These are phyloP conservation scores for Gynandropsis gynandra DNA, from an alignment of 345 rosid species.

Conservation along the genomic window DNA sequence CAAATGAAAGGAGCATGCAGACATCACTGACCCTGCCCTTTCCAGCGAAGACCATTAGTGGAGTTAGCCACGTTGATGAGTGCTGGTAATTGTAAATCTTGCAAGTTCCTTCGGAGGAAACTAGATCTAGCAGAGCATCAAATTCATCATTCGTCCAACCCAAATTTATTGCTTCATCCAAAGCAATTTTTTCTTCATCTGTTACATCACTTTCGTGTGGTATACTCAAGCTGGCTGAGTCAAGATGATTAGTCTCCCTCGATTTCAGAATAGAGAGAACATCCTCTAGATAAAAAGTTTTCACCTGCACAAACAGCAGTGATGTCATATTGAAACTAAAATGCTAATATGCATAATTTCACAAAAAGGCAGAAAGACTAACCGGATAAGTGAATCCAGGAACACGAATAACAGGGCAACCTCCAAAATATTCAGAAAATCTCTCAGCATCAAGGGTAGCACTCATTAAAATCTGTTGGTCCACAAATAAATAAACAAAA, in stretches of 20 bases:
- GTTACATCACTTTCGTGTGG: constrained; percentile 37
- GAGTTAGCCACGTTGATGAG: constrained; percentile 57
- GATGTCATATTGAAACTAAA: constrained; percentile 19
- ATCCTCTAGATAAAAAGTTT: constrained; percentile 66
- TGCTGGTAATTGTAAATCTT: constrained; percentile 68
- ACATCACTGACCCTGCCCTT: constrained; percentile 78
- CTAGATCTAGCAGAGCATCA: constrained; percentile 63
- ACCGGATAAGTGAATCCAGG: constrained; percentile 95
- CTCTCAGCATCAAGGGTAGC: constrained; percentile 90
- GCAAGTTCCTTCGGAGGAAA: constrained; percentile 49
- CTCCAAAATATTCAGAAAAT: constrained; percentile 90
- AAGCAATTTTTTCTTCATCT: constrained; percentile 55
- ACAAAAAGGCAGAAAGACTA: constrained; percentile 25
- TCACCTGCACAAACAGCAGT: constrained; percentile 47
- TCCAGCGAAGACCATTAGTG: constrained; percentile 85
- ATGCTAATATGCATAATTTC: neutral
- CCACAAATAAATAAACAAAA: constrained; percentile 7
- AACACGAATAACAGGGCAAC: constrained; percentile 79
- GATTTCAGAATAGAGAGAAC: constrained; percentile 69
- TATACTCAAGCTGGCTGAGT: constrained; percentile 30
- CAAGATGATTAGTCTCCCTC: constrained; percentile 46
- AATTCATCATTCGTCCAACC: constrained; percentile 84
- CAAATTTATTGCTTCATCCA: constrained; percentile 76
- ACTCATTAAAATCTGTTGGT: constrained; percentile 79
- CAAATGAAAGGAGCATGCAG: constrained; percentile 76